Evolutionary conservation across 192 early-diverging fungal genomes (phyloP), one percentile per base, ranked within the genome.

Genomic region (Rhizophagus sp.): DNA sequence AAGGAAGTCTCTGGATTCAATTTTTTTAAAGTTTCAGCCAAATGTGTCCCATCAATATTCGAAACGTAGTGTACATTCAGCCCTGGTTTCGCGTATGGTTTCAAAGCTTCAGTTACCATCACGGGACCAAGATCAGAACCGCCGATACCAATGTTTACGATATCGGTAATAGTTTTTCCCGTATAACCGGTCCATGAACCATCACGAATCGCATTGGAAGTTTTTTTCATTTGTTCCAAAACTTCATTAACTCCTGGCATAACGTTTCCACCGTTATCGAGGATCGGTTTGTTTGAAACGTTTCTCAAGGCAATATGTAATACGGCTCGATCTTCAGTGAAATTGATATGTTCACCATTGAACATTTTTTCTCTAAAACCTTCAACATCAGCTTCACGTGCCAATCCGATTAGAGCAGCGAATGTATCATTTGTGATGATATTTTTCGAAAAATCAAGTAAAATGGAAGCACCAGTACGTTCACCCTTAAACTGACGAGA

Each of bases 71-170:
- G 97, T 25, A 93, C 94, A 81, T 88, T 88, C 50, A 99, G 85
- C 5, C 89, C 93, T 27, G 88, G 79, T 69, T 95, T 89, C 64
- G 94, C 91, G 85, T 96, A 98, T 47, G 93, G 94, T 89, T 98
- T 98, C 80, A 99, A 88, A 10, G 97, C 97, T 87, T 99, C 96
- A n/a, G 97, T 98, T 25, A 97, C 97, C 97, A 99, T 99, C 73
- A 97, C 81, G 44, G 44, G 44, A 47, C 44, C 44, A 47, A 47
- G 44, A 47, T 47, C 44, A 47, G 44, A 47, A 2, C 44, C 44
- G 44, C 44, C 44, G 2, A 47, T 47, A 47, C 44, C 44, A 2
- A 47, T 47, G 44, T 47, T 47, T 11, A 47, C 44, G 44, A 47
- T 12, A 12, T 47, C 44, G 11, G 44, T 12, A 2, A 47, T 47